phyloP scores from a whole-genome alignment of 192 early-diverging fungal genomes.

The Fimicolochytrium jonesii region DNA sequence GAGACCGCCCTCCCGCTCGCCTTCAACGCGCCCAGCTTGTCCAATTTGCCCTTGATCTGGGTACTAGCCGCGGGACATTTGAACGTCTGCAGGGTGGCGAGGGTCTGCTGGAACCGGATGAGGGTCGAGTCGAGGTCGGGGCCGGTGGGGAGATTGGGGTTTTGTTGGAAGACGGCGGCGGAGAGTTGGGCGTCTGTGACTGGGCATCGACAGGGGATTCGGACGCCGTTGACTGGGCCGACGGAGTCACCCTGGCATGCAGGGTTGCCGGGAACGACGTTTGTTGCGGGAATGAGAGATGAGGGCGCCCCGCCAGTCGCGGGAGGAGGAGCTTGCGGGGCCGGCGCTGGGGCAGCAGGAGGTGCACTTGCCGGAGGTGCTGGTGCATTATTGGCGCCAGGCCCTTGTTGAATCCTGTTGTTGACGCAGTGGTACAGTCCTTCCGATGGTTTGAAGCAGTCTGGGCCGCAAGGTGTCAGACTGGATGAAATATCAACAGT shows the following conservation, averaged over 20 bases:
- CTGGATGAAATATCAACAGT: too few species aligned
- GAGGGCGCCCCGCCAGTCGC: neutral
- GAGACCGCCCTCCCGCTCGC: conserved; percentile 4
- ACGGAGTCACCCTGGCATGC: conserved; percentile 20
- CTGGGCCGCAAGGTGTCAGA: neutral
- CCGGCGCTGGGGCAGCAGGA: neutral
- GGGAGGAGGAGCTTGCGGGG: neutral
- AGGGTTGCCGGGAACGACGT: conserved; percentile 19
- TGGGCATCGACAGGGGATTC: conserved; percentile 27
- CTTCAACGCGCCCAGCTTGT: conserved; percentile 15
- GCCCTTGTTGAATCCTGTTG: neutral
- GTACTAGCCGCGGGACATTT: conserved; percentile 15
- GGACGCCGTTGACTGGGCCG: conserved; percentile 13
- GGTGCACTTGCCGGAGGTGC: neutral
- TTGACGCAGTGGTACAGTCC: neutral
- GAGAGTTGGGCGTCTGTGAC: conserved; percentile 8
- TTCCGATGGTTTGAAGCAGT: neutral
- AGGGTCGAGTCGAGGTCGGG: conserved; percentile 19
- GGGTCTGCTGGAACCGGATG: conserved; percentile 11
- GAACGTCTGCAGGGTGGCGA: conserved; percentile 13
- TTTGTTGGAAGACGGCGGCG: conserved; percentile 7
- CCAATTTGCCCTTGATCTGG: conserved; percentile 4
- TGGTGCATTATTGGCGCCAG: neutral
- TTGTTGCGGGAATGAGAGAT: conserved; percentile 9
- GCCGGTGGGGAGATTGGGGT: conserved; percentile 10